These are phyloP conservation scores for Dorcoceras hygrometricum DNA, from an alignment of 257 asterid species.

Conservation along the genomic window DNA sequence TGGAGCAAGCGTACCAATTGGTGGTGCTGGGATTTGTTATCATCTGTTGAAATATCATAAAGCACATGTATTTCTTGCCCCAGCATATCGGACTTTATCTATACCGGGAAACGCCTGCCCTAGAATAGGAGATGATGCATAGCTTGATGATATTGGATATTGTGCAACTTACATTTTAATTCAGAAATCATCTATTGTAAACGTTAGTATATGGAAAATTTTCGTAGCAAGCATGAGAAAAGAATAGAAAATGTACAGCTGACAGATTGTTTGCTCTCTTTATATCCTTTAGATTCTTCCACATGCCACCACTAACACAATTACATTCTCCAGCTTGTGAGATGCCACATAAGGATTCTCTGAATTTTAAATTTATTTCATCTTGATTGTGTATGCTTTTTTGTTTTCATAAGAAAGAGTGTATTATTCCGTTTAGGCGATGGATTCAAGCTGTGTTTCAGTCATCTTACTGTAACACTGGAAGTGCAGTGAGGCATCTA, in stretches of 20 bases:
- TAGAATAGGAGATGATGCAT: conserved; percentile 1
- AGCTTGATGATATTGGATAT: not conserved
- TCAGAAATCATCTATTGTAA: not conserved
- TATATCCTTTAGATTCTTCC: not conserved
- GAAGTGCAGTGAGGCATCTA: conserved; percentile 18
- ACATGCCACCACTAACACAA: not conserved
- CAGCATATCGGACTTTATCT: conserved; percentile 3
- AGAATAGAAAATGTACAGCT: not conserved
- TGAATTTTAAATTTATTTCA: not conserved
- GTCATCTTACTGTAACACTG: conserved; percentile 28
- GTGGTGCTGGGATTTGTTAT: not conserved
- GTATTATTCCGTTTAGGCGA: conserved; percentile 43
- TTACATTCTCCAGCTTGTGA: not conserved
- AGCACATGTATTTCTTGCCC: not conserved
- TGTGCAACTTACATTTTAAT: conserved; percentile 3
- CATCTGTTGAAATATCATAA: not conserved
- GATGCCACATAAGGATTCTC: not conserved
- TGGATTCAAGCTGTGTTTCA: conserved; percentile 96
- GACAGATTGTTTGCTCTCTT: not conserved
- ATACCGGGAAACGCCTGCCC: not conserved
- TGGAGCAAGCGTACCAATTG: not conserved
- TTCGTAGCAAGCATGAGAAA: not conserved
- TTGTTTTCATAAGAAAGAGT: not conserved
- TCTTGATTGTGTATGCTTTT: not conserved
- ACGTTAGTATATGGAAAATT: not conserved